Evolutionary conservation across 768 basidiomycete species (phyloP), one percentile per base, ranked within the genome.

Genomic region (Chalciporus pseudorubinellus): DNA sequence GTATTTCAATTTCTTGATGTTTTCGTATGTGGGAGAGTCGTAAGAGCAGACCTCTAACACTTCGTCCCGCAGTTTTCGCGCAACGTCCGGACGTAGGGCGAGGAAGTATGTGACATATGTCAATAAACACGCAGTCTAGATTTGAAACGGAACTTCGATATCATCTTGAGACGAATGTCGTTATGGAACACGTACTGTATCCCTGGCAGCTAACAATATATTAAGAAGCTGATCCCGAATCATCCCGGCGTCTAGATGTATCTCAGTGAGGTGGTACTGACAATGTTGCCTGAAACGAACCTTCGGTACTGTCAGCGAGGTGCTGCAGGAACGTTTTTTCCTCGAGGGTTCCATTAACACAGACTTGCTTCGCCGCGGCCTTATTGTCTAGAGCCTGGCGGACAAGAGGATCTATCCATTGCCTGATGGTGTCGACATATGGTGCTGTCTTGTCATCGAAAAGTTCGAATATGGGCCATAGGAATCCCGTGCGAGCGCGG

Each of bases 221-320:
- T 82, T 92, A 43, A 92, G 74, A 12, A 92, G 67, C 56, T 92
- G 86, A 68, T 92, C 87, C 19, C 86, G 81, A 48, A 93, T 87
- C 39, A 83, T 65, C 8, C 79, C 72, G 11, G 70, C 70, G 62
- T 91, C 89, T 91, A 59, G 51, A 51, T 46, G 46, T 45, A 19
- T 28, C 11, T 58, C 26, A 60, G 63, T 21, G 24, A 50, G 12
- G 39, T 41, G 18, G 24, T 11, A 20, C 18, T 39, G 12, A 18
- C 26, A 34, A 22, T 8, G 44, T 39, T 11, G 46, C 46, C 41
- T 29, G 48, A 16, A 18, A 61, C 73, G 26, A 26, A 84, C 85
- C 83, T 42, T 85, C 74, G 1, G 84, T 86, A 55, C 77, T 80
- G 48, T 83, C 81, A 2, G 80, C 80, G 7, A 89, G 69, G 62